phyloP scores from a whole-genome alignment of 2,329 filamentous ascomycete species.

The Stagonosporopsis vannaccii region DNA sequence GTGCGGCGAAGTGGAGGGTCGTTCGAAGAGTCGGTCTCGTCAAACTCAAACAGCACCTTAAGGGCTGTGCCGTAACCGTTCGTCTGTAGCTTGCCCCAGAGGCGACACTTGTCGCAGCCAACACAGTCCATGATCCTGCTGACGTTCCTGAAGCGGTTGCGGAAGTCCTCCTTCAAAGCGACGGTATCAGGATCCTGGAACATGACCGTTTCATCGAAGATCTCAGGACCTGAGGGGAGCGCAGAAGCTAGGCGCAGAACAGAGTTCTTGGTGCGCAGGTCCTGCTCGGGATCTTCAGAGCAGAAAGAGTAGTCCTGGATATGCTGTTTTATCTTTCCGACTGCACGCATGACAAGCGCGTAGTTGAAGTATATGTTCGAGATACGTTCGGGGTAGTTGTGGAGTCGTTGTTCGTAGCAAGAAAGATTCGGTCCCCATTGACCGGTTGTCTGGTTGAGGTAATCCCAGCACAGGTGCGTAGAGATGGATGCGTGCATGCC shows the following conservation, averaged over 20 bases:
- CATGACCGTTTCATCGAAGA: constrained; percentile 96
- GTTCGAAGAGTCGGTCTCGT: constrained; percentile 68
- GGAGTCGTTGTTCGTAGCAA: constrained; percentile 88
- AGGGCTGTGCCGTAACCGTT: constrained; percentile 93
- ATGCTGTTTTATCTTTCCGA: constrained; percentile 87
- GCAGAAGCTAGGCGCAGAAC: constrained; percentile 77
- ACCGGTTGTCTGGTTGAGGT: constrained; percentile 92
- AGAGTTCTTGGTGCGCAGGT: constrained; percentile 79
- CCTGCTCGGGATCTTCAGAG: constrained; percentile 81
- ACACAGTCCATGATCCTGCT: constrained; percentile 98
- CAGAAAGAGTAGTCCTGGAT: constrained; percentile 90
- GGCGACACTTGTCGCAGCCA: constrained; percentile 95
- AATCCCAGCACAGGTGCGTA: constrained; percentile 94
- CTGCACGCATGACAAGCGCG: constrained; percentile 87
- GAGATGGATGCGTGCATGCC: constrained; percentile 99
- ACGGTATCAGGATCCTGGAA: constrained; percentile 77
- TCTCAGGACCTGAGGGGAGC: constrained; percentile 72
- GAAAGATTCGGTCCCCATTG: constrained; percentile 88
- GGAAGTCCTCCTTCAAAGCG: constrained; percentile 94
- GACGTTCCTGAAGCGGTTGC: constrained; percentile 95
- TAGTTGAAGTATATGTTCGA: constrained; percentile 99
- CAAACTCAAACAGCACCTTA: constrained; percentile 95
- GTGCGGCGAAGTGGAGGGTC: constrained; percentile 82
- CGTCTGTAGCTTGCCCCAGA: constrained; percentile 97
- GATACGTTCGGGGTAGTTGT: constrained; percentile 85